phyloP scores from a whole-genome alignment of 2,329 filamentous ascomycete species.

The Intubia oerlemansii region DNA sequence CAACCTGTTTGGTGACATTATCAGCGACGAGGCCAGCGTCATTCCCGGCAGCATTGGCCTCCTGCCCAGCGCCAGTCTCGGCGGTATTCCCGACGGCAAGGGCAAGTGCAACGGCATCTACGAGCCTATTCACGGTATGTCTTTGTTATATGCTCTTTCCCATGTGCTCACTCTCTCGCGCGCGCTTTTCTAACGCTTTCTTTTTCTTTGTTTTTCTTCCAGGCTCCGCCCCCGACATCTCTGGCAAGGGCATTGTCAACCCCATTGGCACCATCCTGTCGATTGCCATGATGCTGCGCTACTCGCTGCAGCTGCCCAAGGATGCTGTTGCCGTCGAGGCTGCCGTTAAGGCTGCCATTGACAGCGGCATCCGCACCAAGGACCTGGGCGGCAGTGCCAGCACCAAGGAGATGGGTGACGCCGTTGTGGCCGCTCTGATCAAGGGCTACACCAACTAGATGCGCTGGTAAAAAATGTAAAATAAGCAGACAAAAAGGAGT shows the following conservation, averaged over 20 bases:
- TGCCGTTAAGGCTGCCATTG: slow-evolving; percentile 61
- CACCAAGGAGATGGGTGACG: slow-evolving; percentile 60
- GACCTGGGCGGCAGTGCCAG: slow-evolving; percentile 63
- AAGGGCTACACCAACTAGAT: slow-evolving; percentile 33
- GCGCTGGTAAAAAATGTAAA: slow-evolving; percentile 1
- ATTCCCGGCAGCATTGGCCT: slow-evolving; percentile 83
- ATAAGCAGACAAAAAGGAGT: slow-evolving; percentile 1
- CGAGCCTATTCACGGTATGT: slow-evolving; percentile 94
- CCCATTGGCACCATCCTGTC: slow-evolving; percentile 83
- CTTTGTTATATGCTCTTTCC: slow-evolving; percentile 22
- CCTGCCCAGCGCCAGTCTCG: slow-evolving; percentile 70
- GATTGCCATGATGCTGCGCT: slow-evolving; percentile 87
- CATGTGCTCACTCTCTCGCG: background rate
- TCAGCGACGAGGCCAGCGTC: slow-evolving; percentile 84
- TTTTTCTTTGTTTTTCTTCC: too few relatives aligned
- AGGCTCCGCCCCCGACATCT: slow-evolving; percentile 85
- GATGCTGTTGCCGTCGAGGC: slow-evolving; percentile 64
- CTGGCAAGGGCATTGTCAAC: slow-evolving; percentile 78
- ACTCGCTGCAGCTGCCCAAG: slow-evolving; percentile 61
- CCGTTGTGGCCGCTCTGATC: slow-evolving; percentile 52
- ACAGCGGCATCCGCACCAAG: slow-evolving; percentile 55
- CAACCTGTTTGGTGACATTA: slow-evolving; percentile 92
- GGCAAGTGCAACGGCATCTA: slow-evolving; percentile 82
- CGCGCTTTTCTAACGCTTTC: background rate
- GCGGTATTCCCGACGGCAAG: slow-evolving; percentile 70